A percentile compares a stretch with the other conserved stretches of the same genome.
phyloP scores from a whole-genome alignment of 2,329 filamentous ascomycete species.

The Triangularia verruculosa region DNA sequence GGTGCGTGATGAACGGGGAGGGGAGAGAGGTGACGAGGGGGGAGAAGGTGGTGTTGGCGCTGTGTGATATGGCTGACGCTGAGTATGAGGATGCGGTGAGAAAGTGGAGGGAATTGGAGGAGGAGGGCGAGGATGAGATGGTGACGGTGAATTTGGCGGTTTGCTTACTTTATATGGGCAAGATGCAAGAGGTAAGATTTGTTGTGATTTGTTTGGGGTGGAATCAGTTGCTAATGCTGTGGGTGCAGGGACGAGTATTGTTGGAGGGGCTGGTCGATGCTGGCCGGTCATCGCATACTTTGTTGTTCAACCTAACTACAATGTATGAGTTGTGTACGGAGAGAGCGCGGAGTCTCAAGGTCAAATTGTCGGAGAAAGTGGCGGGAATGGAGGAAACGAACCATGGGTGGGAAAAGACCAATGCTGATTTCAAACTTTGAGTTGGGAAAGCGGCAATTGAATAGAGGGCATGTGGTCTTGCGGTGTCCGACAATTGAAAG shows the following conservation, averaged over 20 bases:
- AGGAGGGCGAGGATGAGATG: slow-evolving; percentile 58
- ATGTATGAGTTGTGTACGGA: slow-evolving; percentile 92
- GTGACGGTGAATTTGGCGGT: slow-evolving; percentile 80
- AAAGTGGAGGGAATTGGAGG: slow-evolving; percentile 56
- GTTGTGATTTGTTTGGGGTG: not conserved
- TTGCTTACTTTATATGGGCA: slow-evolving; percentile 76
- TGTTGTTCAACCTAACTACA: slow-evolving; percentile 87
- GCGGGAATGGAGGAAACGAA: slow-evolving; percentile 55
- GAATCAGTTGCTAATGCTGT: slow-evolving; percentile 26
- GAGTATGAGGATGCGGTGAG: slow-evolving; percentile 62
- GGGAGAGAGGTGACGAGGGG: slow-evolving; percentile 47
- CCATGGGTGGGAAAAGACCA: slow-evolving; percentile 67
- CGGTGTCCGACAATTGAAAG: not conserved
- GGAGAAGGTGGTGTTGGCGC: slow-evolving; percentile 57
- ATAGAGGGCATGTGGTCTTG: not conserved
- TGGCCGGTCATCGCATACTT: slow-evolving; percentile 68
- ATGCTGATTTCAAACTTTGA: slow-evolving; percentile 73
- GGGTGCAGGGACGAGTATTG: slow-evolving; percentile 56
- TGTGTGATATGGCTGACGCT: slow-evolving; percentile 76
- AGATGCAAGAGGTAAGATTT: slow-evolving; percentile 55
- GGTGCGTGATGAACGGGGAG: slow-evolving; percentile 46
- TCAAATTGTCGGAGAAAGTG: slow-evolving; percentile 66
- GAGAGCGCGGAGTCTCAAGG: slow-evolving; percentile 66
- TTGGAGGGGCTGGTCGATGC: slow-evolving; percentile 64
- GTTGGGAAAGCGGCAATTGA: not conserved